phyloP scores from a whole-genome alignment of 345 rosid genomes.

The Erysimum cheiranthoides region DNA sequence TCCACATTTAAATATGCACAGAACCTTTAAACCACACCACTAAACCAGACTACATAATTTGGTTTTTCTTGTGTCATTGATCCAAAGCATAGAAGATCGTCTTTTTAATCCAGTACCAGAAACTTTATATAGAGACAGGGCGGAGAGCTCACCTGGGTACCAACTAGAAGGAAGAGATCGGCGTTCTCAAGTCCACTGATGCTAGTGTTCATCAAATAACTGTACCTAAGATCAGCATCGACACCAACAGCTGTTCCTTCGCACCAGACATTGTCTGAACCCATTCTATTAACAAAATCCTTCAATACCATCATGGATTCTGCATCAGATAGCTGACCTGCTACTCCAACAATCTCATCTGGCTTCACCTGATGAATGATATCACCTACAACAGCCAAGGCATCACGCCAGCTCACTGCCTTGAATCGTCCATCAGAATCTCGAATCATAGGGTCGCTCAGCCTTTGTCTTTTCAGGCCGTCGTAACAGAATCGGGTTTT shows the following conservation, averaged over 20 bases:
- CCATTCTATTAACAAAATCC: slow-evolving; percentile 90
- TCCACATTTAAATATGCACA: not conserved
- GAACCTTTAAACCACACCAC: not conserved
- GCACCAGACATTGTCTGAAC: slow-evolving; percentile 92
- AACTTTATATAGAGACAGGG: not conserved
- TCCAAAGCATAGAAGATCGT: slow-evolving; percentile 1
- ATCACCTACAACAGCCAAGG: slow-evolving; percentile 89
- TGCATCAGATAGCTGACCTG: slow-evolving; percentile 94
- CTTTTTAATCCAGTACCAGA: not conserved
- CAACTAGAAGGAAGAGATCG: slow-evolving; percentile 91
- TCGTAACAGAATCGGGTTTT: slow-evolving; percentile 96
- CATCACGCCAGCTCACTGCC: slow-evolving; percentile 96
- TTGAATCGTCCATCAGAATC: slow-evolving; percentile 89
- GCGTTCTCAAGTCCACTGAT: slow-evolving; percentile 95
- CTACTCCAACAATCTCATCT: slow-evolving; percentile 88
- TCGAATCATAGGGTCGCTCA: slow-evolving; percentile 98
- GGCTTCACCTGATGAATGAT: slow-evolving; percentile 74
- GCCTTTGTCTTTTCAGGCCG: slow-evolving; percentile 98
- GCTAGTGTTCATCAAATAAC: slow-evolving; percentile 88
- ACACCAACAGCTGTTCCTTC: slow-evolving; percentile 84
- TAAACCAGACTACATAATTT: not conserved
- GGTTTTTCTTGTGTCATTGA: not conserved
- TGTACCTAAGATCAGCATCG: slow-evolving; percentile 91
- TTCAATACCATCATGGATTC: slow-evolving; percentile 99
- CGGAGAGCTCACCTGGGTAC: slow-evolving; percentile 72